These are phyloP conservation scores for Pythium aquatile DNA, from an alignment of 352 stramenopile species.

Conservation along the genomic window DNA sequence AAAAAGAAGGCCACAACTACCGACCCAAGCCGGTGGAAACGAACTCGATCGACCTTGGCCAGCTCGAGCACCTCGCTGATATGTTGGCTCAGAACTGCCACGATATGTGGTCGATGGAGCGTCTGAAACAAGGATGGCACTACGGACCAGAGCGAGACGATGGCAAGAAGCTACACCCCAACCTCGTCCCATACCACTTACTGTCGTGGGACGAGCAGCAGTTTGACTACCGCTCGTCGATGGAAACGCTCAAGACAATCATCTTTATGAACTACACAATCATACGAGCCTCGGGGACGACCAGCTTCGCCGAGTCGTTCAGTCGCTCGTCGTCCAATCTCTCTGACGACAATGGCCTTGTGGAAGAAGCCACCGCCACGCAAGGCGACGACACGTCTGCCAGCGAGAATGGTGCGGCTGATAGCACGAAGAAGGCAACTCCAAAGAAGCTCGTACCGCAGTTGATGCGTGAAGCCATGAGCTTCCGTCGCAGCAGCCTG, in stretches of 20 bases:
- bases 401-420: neutral
- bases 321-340: constrained; percentile 67
- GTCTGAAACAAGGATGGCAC: constrained; percentile 82
- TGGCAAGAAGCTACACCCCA: constrained; percentile 70
- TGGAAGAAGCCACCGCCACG: neutral
- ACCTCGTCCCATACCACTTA: constrained; percentile 80
- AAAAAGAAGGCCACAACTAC: constrained; percentile 89
- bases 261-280: constrained; percentile 88
- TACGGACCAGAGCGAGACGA: constrained; percentile 75
- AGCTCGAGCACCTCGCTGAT: constrained; percentile 69
- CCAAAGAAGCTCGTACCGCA: constrained; percentile 52
- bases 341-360: constrained; percentile 34
- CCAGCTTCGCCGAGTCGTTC: constrained; percentile 65
- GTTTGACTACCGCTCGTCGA: constrained; percentile 84
- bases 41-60: constrained; percentile 61
- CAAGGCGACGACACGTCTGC: constrained; percentile 25
- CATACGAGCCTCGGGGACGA: constrained; percentile 39
- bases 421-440: constrained; percentile 17
- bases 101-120: constrained; percentile 85
- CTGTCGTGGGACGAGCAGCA: constrained; percentile 79
- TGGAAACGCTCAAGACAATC: constrained; percentile 88
- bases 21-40: constrained; percentile 84
- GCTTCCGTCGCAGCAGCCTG: constrained; percentile 71
- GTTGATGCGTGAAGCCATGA: constrained; percentile 69
- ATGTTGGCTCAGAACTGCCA: constrained; percentile 84